phyloP scores from a whole-genome alignment of 2,329 filamentous ascomycete genomes.

The Phoma sp. region DNA sequence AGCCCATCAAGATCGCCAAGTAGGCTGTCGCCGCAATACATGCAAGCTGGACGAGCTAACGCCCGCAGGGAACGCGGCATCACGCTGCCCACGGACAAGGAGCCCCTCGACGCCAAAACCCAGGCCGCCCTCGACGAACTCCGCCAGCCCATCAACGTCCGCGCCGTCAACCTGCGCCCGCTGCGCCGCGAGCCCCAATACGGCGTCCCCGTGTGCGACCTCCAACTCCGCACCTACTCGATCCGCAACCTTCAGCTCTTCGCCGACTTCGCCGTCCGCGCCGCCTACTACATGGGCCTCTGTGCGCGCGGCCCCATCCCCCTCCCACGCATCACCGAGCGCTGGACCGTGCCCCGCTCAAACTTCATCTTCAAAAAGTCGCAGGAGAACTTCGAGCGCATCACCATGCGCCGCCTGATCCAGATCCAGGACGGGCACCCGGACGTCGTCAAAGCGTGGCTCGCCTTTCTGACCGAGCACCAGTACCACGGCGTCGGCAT shows the following conservation, averaged over 20 bases:
- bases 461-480: slow-evolving; percentile 90
- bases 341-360: slow-evolving; percentile 90
- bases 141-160: slow-evolving; percentile 72
- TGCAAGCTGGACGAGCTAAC: slow-evolving; percentile 2
- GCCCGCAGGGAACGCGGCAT: slow-evolving; percentile 39
- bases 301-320: slow-evolving; percentile 86
- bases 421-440: slow-evolving; percentile 92
- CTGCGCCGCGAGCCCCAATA: slow-evolving; percentile 76
- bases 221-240: slow-evolving; percentile 91
- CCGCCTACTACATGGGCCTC: slow-evolving; percentile 91
- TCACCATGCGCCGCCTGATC: slow-evolving; percentile 84
- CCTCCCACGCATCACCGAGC: slow-evolving; percentile 83
- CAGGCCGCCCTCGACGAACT: slow-evolving; percentile 42
- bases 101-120: slow-evolving; percentile 39
- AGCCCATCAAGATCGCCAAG: slow-evolving; percentile 47
- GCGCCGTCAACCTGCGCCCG: slow-evolving; percentile 85
- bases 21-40: slow-evolving; percentile 14
- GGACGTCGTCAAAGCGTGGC: slow-evolving; percentile 88
- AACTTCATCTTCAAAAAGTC: slow-evolving; percentile 97
- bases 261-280: slow-evolving; percentile 90
- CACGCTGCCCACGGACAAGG: slow-evolving; percentile 39
- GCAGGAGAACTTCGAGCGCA: slow-evolving; percentile 96
- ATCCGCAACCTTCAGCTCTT: slow-evolving; percentile 93
- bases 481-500: slow-evolving; percentile 96
- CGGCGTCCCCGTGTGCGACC: slow-evolving; percentile 84